Evolutionary conservation across 2,329 filamentous ascomycete genomes (phyloP), one percentile per base, ranked within the genome.

Genomic region (Dothistroma pini): DNA sequence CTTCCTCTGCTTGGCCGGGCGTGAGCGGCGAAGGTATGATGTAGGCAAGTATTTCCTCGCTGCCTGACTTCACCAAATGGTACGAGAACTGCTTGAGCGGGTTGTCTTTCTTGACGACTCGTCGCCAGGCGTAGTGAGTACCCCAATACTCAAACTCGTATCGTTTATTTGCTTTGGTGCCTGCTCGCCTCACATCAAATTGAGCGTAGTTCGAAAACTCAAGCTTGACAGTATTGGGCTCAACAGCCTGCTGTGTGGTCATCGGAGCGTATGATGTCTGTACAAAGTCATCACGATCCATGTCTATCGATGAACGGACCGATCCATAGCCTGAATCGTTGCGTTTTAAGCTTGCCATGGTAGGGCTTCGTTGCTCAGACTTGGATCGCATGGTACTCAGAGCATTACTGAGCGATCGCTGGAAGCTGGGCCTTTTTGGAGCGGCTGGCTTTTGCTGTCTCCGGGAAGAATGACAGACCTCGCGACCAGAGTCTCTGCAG

Each of bases 141-240:
- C 91, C 91, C 95, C 95, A 97, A 81, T 96, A 96, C 72, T 93
- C 89, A 70, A 96, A 97, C 58, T 92, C 90, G 75, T 97, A 97
- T 63, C 86, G 84, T 77, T 92, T 93, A 64, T 82, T 82, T 50
- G 82, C 80, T 67, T 85, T 87, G 55, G 83, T 79, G 7, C 89
- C 89, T 25, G 85, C 82, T 48, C 90, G 86, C 67, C 84, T 86
- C 55, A 99, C 79, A 66, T 96, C 90, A 47, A 97, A 86, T 69
- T 95, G 91, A 1, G 93, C 93, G 74, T 99, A 99, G 78, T 97
- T 99, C 67, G 91, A 96, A 74, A 97, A 99, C 74, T 97, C 93
- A 35, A 99, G 84, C 76, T 92, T 90, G 74, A 93, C 89, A 38
- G 84, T 88, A 75, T 96, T 91, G 32, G 57, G 59, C 7, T 60